A percentile compares a stretch with the other conserved stretches of the same genome.
These are phyloP conservation scores for Emmonsiellopsis sp. DNA, from an alignment of 2,329 filamentous ascomycete genomes.

Conservation along the genomic window DNA sequence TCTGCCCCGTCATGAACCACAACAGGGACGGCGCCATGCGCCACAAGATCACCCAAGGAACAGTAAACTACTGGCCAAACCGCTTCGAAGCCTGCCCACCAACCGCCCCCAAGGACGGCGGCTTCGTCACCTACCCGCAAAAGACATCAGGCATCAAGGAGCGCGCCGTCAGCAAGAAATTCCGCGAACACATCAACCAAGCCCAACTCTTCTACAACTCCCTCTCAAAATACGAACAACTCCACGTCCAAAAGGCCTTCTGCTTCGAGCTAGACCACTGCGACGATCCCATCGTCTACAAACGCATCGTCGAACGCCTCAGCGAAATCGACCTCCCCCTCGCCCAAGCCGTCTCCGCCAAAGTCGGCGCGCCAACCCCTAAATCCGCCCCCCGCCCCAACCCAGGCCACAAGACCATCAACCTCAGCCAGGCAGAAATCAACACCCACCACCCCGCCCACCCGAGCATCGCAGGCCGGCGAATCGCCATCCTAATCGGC, in stretches of 20 bases:
- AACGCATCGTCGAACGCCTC: slow-evolving; percentile 57
- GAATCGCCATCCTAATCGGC: slow-evolving; percentile 46
- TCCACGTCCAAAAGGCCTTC: slow-evolving; percentile 51
- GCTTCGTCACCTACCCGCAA: slow-evolving; percentile 59
- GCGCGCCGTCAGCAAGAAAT: slow-evolving; percentile 56
- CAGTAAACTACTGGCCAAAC: slow-evolving; percentile 73
- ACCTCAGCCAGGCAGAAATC: slow-evolving; percentile 65
- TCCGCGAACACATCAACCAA: slow-evolving; percentile 67
- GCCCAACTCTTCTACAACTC: slow-evolving; percentile 80
- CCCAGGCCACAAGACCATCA: slow-evolving; percentile 57
- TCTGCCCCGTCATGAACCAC: slow-evolving; percentile 66
- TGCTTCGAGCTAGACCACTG: slow-evolving; percentile 72
- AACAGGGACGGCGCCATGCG: slow-evolving; percentile 66
- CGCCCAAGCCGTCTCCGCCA: slow-evolving; percentile 57
- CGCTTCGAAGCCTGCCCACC: slow-evolving; percentile 56
- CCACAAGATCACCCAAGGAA: slow-evolving; percentile 64
- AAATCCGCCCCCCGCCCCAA: slow-evolving; percentile 46
- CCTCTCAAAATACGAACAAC: slow-evolving; percentile 55
- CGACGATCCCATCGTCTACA: slow-evolving; percentile 67
- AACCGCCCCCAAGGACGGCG: slow-evolving; percentile 51
- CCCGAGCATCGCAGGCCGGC: slow-evolving; percentile 57
- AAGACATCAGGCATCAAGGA: slow-evolving; percentile 59
- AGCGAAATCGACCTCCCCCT: slow-evolving; percentile 63
- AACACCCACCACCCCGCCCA: slow-evolving; percentile 57
- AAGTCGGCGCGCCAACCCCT: slow-evolving; percentile 54